A percentile compares a stretch with the other conserved stretches of the same genome.
Evolutionary conservation across 192 early-diverging fungal species (phyloP).

Genomic region (Coemansia reversa): DNA sequence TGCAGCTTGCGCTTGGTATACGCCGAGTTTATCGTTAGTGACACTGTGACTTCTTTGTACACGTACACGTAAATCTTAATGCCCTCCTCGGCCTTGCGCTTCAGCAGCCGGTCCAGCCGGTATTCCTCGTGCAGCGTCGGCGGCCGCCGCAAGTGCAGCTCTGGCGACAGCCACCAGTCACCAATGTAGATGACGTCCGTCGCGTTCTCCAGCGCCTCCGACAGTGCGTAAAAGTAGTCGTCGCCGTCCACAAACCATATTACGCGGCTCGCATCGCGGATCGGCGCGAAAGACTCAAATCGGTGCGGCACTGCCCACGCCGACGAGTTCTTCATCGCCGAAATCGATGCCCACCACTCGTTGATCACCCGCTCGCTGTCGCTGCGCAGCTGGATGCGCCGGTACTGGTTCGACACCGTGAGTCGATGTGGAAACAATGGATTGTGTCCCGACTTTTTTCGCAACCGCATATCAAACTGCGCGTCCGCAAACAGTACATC

Average conservation of each 20-base stretch:
- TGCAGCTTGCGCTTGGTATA: conserved; percentile 73
- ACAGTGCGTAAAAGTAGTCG: conserved; percentile 72
- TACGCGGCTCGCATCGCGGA: conserved; percentile 62
- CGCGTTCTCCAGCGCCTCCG: conserved; percentile 70
- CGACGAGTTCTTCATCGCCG: conserved; percentile 57
- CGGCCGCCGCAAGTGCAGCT: conserved; percentile 79
- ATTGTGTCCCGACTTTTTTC: conserved; percentile 54
- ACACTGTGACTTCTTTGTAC: conserved; percentile 79
- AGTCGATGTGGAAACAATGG: conserved; percentile 63
- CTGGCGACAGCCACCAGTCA: conserved; percentile 90
- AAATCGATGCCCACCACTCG: conserved; percentile 68
- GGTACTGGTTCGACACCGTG: conserved; percentile 58
- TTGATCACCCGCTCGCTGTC: conserved; percentile 63
- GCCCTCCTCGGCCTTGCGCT: conserved; percentile 79
- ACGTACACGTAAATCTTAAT: conserved; percentile 81
- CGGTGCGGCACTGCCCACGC: conserved; percentile 68
- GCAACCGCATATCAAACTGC: conserved; percentile 50
- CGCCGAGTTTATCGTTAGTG: conserved; percentile 68
- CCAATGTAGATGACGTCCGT: conserved; percentile 69
- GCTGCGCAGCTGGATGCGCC: conserved; percentile 69
- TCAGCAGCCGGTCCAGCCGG: conserved; percentile 74
- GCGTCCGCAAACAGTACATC: conserved; percentile 56
- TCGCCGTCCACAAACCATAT: conserved; percentile 76
- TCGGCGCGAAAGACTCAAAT: conserved; percentile 73
- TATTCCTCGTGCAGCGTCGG: conserved; percentile 71